Evolutionary conservation across 257 asterid genomes (phyloP).

Genomic region (Jacaranda mimosifolia): DNA sequence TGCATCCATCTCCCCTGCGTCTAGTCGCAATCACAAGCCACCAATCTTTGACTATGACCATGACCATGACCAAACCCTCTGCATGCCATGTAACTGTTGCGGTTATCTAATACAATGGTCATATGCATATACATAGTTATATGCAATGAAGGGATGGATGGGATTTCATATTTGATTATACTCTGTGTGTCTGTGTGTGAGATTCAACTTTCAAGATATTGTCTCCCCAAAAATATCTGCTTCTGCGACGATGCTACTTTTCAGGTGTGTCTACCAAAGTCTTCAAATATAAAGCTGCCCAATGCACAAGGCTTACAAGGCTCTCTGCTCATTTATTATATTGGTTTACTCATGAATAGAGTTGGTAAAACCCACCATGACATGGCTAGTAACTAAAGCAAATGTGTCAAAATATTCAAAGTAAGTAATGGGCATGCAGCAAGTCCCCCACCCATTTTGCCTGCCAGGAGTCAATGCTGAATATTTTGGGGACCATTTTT

Average conservation of each 20-base stretch:
- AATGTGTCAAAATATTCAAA: neutral
- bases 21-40: conserved; percentile 32
- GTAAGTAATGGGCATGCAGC: no score
- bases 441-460: neutral
- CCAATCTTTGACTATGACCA: conserved; percentile 24
- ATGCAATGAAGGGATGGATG: neutral
- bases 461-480: conserved; percentile 3
- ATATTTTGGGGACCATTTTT: conserved; percentile 48
- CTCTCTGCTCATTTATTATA: neutral
- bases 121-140: no score
- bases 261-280: neutral
- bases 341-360: no score
- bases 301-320: neutral
- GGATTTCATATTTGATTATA: no score
- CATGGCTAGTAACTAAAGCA: no score
- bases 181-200: no score
- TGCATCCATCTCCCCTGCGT: neutral
- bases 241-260: neutral
- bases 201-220: neutral
- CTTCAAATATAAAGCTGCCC: neutral
- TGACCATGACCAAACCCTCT: no score
- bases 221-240: neutral
- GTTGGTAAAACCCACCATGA: no score
- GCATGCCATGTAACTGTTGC: no score
- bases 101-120: no score